Evolutionary conservation across 2,329 filamentous ascomycete species (phyloP), one percentile per base, ranked within the genome.

Genomic region (Claviceps quebecensis): DNA sequence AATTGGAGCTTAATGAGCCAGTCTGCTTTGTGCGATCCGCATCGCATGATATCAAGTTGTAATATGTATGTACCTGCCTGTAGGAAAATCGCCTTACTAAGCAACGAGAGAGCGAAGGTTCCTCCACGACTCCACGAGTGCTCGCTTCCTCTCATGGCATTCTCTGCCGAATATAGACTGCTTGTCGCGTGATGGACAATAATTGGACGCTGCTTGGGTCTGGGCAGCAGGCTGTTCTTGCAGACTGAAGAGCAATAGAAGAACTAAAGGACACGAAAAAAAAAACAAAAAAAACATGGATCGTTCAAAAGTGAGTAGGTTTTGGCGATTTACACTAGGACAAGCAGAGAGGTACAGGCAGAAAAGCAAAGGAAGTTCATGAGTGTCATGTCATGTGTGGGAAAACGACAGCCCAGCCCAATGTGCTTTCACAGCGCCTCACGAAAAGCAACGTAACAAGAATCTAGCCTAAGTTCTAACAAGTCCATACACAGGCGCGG

Each of bases 401-500:
- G 19, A 19, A 26, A 44, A 19, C 39, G 8, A 4, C 39, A 13
- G 16, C 39, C 8, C 16, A 34, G 29, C 29, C 9, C 29, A 34
- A 34, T 34, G 29, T 34, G 29, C 29, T 34, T 34, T 11, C 29
- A 34, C 29, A 34, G 9, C 9, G 29, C 9, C 9, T 34, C 29
- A 34, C 9, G 9, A 11, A 34, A 11, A 34, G 29, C 9, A 11
- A 34, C 9, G 1, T 11, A 34, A 34, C 29, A 11, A 34, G 29
- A 34, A 11, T 4, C 3, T 34, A 34, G 29, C 4, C 29, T 2
- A 34, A 11, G 9, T 11, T 34, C 29, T 34, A 34, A 34, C 29
- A 11, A 11, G 4, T 34, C 9, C 9, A 56, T 29, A 16, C 6
- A 19, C 58, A 73, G 67, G 68, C 69, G 45, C 69, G 73, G 6